Conservation (phyloP, 164 flowering plant genomes). For the Aristolochia fimbriata region DNA sequence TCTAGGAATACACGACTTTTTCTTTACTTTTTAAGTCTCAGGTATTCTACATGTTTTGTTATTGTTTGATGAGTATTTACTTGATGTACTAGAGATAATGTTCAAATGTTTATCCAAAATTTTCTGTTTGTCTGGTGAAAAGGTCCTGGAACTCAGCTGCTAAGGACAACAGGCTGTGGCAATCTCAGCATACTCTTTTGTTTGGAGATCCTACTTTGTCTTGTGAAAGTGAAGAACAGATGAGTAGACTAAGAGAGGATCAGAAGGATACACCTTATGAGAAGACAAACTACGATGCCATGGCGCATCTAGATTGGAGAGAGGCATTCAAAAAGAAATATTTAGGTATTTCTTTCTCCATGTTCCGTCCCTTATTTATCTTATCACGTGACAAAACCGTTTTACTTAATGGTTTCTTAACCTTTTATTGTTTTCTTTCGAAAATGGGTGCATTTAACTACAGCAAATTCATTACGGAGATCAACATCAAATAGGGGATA, state of each 20-base stretch:
- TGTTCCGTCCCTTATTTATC: background rate
- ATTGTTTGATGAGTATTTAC: no score
- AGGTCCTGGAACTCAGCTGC: slow-evolving; percentile 89
- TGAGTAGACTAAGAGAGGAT: slow-evolving; percentile 6
- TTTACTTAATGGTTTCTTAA: background rate
- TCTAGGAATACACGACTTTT: no score
- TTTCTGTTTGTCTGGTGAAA: slow-evolving; percentile 6
- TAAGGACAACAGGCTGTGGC: slow-evolving; percentile 61
- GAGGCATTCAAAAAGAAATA: slow-evolving; percentile 41
- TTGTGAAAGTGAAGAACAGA: slow-evolving; percentile 11
- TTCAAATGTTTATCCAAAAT: background rate
- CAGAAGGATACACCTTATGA: background rate
- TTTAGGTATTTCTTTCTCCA: slow-evolving; percentile 30
- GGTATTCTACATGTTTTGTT: no score
- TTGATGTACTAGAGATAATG: background rate
- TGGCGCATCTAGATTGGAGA: slow-evolving; percentile 32
- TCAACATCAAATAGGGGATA: slow-evolving; percentile 46
- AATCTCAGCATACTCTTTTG: slow-evolving; percentile 30
- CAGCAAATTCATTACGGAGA: slow-evolving; percentile 32
- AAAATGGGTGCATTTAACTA: slow-evolving; percentile 6
- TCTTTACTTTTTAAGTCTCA: no score
- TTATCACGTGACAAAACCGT: background rate
- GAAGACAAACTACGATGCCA: slow-evolving; percentile 4
- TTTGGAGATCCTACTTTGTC: slow-evolving; percentile 21
- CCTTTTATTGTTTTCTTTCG: background rate